Base-by-base conservation (phyloP, 2,329 filamentous ascomycete genomes). In the Aspergillus uvarum region DNA sequence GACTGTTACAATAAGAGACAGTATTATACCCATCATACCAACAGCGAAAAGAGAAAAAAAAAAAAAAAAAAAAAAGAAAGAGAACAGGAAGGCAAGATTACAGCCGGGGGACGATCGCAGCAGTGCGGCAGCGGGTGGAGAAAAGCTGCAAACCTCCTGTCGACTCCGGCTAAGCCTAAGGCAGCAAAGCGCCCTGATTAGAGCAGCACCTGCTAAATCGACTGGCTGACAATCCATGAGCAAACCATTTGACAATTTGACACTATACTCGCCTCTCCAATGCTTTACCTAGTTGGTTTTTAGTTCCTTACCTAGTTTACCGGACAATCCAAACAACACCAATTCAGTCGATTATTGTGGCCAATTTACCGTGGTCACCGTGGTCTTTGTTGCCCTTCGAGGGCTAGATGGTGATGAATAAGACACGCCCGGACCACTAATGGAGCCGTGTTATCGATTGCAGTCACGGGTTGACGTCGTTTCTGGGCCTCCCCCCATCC, bases 201-300 rank as follows among this genome's bases (percentile, higher is more conserved):
- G 35, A 56, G 32, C 58, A 60, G 58, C 61, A 61, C 59, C 56
- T 63, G 61, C 61, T 59, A n/a, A 57, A 61, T 57, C 42, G 61
- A 63, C 56, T 61, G 61, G 61, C 56, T 58, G 47, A 61, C 47
- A 59, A 47, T 38, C 21, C 38, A 50, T 44, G 29, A 47, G 22
- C 22, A 29, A 29, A 8, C 26, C 2, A 29, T 29, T 10, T 29
- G 26, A 29, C 7, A 29, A 7, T 29, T 8, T 2, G 7, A 29
- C 26, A 29, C 7, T 29, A 29, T 29, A 6, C 7, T 29, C 26
- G 26, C 26, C 26, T 29, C 7, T 29, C 26, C 8, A 10, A 29
- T 8, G 24, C 11, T 35, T 35, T 35, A 12, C 32, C 32, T 16
- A 35, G 32, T 35, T 35, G 11, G 11, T 12, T 5, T 14, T 2